Evolutionary conservation across 1,284 basidiomycete species (phyloP), one percentile per base, ranked within the genome.

Genomic region (Sporisorium sorghi): DNA sequence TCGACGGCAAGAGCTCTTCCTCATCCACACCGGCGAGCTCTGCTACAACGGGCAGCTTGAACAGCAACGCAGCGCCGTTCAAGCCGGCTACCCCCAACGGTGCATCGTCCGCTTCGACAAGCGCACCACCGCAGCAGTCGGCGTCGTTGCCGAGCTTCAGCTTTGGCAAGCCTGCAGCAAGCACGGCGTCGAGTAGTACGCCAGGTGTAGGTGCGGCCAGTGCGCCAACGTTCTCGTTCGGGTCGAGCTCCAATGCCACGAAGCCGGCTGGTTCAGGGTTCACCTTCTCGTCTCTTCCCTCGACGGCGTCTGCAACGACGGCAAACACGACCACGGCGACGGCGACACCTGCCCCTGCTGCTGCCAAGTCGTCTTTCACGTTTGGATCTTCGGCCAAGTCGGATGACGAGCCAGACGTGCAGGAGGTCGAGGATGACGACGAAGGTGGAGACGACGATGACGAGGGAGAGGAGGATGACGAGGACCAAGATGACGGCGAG

Each of bases 181-280:
- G 28, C 11, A 28, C 58, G 12, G 12, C 47, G 3, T 6, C 58
- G 28, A 46, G 30, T 8, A 28, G 26, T 17, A 26, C 44, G 9
- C 44, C 58, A 6, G 12, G 43, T 24, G 10, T 49, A 5, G 5
- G 46, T 32, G 17, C 54, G 10, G 6, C 60, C 15, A 56, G 52
- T 42, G n/a, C 57, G 17, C 57, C 70, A 7, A 59, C 59, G 12
- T 73, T 73, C 32, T 73, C 70, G 1, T 73, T 73, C 32, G 64
- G 59, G 2, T 55, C 58, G 21, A 72, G 61, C 26, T 8, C 47
- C 6, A 42, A 8, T 5, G 19, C 43, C 24, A 17, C 47, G 26
- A 68, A 64, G 24, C 64, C 70, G 4, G 70, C 64, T 11, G 39
- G 58, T 15, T 47, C 62, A 5, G 68, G 46, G 3, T 71, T 71